A percentile compares a stretch with the other conserved stretches of the same genome.
Conservation (phyloP, 208 protist species). For the Histomonas meleagridis region DNA sequence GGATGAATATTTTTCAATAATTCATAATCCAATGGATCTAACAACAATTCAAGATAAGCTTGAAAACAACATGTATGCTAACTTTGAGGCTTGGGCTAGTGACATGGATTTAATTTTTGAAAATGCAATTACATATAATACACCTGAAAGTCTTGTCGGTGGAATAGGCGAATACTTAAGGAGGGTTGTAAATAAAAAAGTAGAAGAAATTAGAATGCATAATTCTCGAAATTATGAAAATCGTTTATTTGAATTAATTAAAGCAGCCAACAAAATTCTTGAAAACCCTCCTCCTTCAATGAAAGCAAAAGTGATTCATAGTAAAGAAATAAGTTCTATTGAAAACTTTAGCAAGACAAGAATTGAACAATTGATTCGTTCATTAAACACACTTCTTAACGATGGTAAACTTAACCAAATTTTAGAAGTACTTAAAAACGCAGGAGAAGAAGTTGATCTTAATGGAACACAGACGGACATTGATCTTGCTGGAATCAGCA, state of each 20-base stretch:
- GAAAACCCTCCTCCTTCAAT: neutral
- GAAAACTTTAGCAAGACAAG: neutral
- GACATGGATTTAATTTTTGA: neutral
- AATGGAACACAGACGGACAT: neutral
- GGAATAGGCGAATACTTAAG: neutral
- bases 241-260: neutral
- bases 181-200: neutral
- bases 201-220: neutral
- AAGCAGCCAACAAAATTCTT: neutral
- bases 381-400: neutral
- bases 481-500: neutral
- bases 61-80: neutral
- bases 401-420: neutral
- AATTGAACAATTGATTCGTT: neutral
- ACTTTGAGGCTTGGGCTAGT: neutral
- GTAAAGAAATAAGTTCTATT: neutral
- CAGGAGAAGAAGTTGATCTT: neutral
- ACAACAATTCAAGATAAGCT: neutral
- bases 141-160: neutral
- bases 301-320: neutral
- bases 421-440: neutral
- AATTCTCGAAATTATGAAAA: neutral
- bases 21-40: conserved; percentile 14
- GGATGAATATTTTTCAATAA: neutral
- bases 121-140: neutral